Evolutionary conservation across 805 yeast genomes (phyloP).

Genomic region (Candida railenensis): DNA sequence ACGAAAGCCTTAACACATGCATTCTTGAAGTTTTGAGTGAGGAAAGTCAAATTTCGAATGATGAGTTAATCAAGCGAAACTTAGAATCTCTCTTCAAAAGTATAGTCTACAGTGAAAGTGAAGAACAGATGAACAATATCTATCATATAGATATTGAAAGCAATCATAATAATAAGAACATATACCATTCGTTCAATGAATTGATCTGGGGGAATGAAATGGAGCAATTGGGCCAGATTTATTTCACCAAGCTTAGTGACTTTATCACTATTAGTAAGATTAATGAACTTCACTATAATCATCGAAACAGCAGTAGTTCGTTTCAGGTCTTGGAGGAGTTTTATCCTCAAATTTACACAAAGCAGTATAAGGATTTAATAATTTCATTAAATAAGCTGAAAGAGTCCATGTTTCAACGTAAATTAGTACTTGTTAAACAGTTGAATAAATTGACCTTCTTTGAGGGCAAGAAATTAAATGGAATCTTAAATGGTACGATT

Average conservation of each 20-base stretch:
- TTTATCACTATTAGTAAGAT: slow-evolving; percentile 28
- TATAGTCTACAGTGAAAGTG: slow-evolving; percentile 26
- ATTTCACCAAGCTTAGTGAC: slow-evolving; percentile 27
- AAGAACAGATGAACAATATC: slow-evolving; percentile 22
- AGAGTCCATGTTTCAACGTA: slow-evolving; percentile 13
- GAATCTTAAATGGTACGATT: slow-evolving; percentile 22
- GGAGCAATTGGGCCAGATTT: slow-evolving; percentile 26
- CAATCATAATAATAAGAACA: slow-evolving; percentile 22
- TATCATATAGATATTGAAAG: slow-evolving; percentile 31
- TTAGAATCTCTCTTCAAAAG: background rate
- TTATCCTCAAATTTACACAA: slow-evolving; percentile 35
- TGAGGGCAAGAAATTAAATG: slow-evolving; percentile 37
- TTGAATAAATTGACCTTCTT: slow-evolving; percentile 35
- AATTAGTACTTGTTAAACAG: slow-evolving; percentile 20
- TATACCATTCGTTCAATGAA: slow-evolving; percentile 33
- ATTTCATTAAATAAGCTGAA: slow-evolving; percentile 18
- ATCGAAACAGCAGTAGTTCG: slow-evolving; percentile 11
- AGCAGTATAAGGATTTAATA: slow-evolving; percentile 18
- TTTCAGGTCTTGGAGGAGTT: slow-evolving; percentile 28
- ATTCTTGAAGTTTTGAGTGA: slow-evolving; percentile 6
- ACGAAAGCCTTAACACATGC: slow-evolving; percentile 10
- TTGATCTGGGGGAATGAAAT: slow-evolving; percentile 37
- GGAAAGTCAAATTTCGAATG: slow-evolving; percentile 10
- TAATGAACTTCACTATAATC: slow-evolving; percentile 20
- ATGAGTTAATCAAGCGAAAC: background rate